Evolutionary conservation across 129 eudicot genomes (phyloP).

Genomic region (Pulicaria dysenterica): DNA sequence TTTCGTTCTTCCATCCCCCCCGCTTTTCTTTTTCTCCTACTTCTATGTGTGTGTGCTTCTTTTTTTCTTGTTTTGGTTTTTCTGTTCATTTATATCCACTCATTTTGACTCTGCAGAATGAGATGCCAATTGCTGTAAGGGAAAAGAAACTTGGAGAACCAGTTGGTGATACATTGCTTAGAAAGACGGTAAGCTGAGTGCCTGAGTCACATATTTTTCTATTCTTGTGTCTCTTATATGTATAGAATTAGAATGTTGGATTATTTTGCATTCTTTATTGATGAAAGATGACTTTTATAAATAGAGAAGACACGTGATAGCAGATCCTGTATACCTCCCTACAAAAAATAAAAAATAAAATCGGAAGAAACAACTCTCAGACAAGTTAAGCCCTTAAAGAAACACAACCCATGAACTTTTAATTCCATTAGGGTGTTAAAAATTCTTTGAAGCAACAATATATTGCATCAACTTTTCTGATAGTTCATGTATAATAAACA

Average conservation of each 20-base stretch:
- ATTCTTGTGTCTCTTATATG: background rate
- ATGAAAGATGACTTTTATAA: background rate
- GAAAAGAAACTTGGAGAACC: constrained; percentile 77
- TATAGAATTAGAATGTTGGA: background rate
- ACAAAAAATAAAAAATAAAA: background rate
- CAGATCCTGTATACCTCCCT: constrained; percentile 12
- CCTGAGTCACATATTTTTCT: constrained; percentile 2
- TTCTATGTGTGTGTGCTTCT: background rate
- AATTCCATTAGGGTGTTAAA: constrained; percentile 2
- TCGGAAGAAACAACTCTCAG: background rate
- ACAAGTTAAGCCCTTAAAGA: background rate
- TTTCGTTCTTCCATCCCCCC: no score
- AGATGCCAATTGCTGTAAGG: constrained; percentile 72
- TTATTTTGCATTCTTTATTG: constrained; percentile 11
- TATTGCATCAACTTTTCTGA: background rate
- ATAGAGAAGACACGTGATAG: background rate
- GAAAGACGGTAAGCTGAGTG: constrained; percentile 69
- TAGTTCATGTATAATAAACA: background rate
- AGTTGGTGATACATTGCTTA: constrained; percentile 63
- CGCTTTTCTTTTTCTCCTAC: background rate
- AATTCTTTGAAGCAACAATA: no score
- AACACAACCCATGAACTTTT: background rate
- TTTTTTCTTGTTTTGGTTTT: background rate
- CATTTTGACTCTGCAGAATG: constrained; percentile 46
- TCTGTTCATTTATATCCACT: background rate